These are phyloP conservation scores for Alternaria metachromatica DNA, from an alignment of 2,329 filamentous ascomycete genomes.

Conservation along the genomic window DNA sequence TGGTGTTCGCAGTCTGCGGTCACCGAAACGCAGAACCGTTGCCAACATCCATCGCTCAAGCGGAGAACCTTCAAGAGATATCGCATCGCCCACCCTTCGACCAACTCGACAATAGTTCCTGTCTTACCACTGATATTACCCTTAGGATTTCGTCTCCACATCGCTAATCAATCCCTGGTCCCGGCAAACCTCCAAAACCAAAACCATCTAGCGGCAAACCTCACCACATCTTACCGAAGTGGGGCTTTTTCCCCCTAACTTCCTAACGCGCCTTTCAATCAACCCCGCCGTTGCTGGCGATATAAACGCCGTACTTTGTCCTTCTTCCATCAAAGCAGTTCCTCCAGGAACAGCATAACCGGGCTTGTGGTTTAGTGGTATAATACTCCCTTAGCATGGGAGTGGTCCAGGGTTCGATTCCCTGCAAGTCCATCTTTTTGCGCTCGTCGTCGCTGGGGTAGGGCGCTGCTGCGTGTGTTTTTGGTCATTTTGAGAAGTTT, in stretches of 20 bases:
- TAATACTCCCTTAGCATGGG: slow-evolving; percentile 30
- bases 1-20: not conserved
- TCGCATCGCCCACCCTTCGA: not conserved
- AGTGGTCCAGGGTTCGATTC: slow-evolving; percentile 20
- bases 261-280: not conserved
- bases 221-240: not conserved
- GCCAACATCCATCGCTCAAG: not conserved
- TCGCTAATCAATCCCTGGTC: not conserved
- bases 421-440: slow-evolving; percentile 15
- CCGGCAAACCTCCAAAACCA: not conserved
- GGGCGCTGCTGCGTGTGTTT: not conserved
- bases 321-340: not conserved
- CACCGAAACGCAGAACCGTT: rapidly evolving
- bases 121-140: rapidly evolving
- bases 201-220: not conserved
- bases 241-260: not conserved
- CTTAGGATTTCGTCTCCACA: not conserved
- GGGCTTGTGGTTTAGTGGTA: slow-evolving; percentile 33
- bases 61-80: not conserved
- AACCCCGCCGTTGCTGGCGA: rapidly evolving
- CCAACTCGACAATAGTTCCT: rapidly evolving
- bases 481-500: not conserved
- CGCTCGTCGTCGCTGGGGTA: not conserved
- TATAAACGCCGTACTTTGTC: rapidly evolving
- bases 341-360: not conserved